phyloP scores from a whole-genome alignment of 1,284 basidiomycete species.

The Veloporphyrellus conicus region DNA sequence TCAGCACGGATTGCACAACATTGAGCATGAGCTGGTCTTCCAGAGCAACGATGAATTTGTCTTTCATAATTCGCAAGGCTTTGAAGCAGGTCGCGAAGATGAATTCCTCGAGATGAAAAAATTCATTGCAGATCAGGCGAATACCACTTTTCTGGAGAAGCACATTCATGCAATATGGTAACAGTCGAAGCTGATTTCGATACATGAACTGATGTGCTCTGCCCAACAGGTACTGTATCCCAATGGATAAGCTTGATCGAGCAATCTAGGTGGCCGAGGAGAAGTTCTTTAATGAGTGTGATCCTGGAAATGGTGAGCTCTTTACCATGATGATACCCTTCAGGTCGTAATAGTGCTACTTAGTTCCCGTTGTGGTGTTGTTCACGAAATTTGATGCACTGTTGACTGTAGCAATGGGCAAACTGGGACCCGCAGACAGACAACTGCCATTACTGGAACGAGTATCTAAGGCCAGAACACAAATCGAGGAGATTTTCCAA shows the following conservation, averaged over 20 bases:
- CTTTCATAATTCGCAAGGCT: not conserved
- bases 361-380: not conserved
- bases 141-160: not conserved
- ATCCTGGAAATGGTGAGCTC: not conserved
- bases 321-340: too few species aligned
- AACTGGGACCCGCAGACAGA: not conserved
- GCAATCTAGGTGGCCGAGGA: not conserved
- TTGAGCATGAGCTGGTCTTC: not conserved
- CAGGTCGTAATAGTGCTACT: not conserved
- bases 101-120: not conserved
- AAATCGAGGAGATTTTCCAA: not conserved
- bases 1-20: not conserved
- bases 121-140: not conserved
- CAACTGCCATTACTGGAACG: not conserved
- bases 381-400: conserved; percentile 9
- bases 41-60: not conserved
- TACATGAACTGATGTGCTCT: not conserved
- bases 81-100: not conserved
- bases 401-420: not conserved
- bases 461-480: not conserved
- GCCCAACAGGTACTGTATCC: not conserved
- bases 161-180: not conserved
- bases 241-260: conserved; percentile 1
- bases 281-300: conserved; percentile 2
- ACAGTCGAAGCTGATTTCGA: not conserved